Base-by-base conservation (phyloP, 257 asterid species). In the Solanum stenotomum region DNA sequence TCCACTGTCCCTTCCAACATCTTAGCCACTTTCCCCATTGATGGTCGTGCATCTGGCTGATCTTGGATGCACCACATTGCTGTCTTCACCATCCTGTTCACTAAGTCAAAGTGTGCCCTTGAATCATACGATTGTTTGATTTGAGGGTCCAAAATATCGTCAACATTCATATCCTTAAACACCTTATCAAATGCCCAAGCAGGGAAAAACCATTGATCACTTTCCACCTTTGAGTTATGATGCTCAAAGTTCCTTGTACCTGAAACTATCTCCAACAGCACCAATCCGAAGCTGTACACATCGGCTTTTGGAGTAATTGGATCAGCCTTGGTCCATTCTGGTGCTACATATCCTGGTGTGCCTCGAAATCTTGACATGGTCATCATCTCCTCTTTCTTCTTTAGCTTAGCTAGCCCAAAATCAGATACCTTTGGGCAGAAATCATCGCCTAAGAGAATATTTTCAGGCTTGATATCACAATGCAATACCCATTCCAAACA, bases 41-140 rank as follows among this genome's bases (percentile, higher is more conserved):
- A 94, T 81, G 99, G 99, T 90, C 98, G 90, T 81, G 78, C 65
- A 67, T 93, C 98, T 20, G 96, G 93, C 65, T 91, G 83, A 71
- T 94, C 94, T 76, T 96, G 99, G 65, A 96, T 93, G 91, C 98
- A 94, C 98, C 99, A 96, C 95, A 94, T 92, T 2, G 99, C 98
- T 1, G 98, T 93, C 94, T 94, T 94, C 84, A 95, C 95, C 98
- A 95, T 95, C 89, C 98, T 89, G 61, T 94, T 92, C n/a, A 95
- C 92, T 95, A 92, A 89, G 10, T 94, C 98, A 65, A 94, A 92
- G 35, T 96, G 96, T 4, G 88, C 93, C 10, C 89, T 89, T 84
- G 88, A 89, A 10, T 96, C 98, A 3, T 93, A 95, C 0, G 76
- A 85, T 5, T 94, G 92, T 93, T 93, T 93, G 87, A 96, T 95